These are phyloP conservation scores for Cupressus sempervirens DNA, from an alignment of 75 land plant genomes.

Conservation along the genomic window DNA sequence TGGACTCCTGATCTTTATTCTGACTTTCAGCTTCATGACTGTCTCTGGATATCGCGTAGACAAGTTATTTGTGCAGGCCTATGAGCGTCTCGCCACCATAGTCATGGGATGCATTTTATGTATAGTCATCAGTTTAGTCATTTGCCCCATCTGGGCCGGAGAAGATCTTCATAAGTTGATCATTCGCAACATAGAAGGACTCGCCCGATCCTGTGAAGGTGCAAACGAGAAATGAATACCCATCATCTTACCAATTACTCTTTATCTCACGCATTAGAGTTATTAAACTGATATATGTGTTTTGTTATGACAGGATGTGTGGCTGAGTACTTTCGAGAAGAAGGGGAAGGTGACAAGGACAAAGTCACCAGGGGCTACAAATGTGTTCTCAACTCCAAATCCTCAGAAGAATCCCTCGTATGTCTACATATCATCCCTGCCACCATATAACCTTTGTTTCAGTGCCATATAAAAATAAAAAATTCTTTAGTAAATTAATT, in stretches of 20 bases:
- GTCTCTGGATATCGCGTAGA: slow-evolving; percentile 42
- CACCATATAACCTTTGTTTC: not conserved
- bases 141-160: slow-evolving; percentile 67
- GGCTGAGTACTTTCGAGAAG: slow-evolving; percentile 26
- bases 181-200: slow-evolving; percentile 30
- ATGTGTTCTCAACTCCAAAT: slow-evolving; percentile 43
- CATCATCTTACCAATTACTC: not conserved
- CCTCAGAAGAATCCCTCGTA: slow-evolving; percentile 54
- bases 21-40: slow-evolving; percentile 45
- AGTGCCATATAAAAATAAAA: not conserved
- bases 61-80: slow-evolving; percentile 26
- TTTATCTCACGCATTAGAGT: not conserved
- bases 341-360: not conserved
- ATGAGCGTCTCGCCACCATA: slow-evolving; percentile 32
- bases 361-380: slow-evolving; percentile 28
- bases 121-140: slow-evolving; percentile 21
- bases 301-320: slow-evolving; percentile 25
- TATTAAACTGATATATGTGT: not conserved
- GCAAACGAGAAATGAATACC: not conserved
- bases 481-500: not conserved
- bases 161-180: slow-evolving; percentile 42
- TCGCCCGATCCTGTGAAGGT: slow-evolving; percentile 48
- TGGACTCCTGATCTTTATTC: slow-evolving; percentile 58
- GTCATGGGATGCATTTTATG: slow-evolving; percentile 26
- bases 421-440: not conserved